phyloP scores from a whole-genome alignment of 805 yeast genomes.

The Yarrowia sp. region DNA sequence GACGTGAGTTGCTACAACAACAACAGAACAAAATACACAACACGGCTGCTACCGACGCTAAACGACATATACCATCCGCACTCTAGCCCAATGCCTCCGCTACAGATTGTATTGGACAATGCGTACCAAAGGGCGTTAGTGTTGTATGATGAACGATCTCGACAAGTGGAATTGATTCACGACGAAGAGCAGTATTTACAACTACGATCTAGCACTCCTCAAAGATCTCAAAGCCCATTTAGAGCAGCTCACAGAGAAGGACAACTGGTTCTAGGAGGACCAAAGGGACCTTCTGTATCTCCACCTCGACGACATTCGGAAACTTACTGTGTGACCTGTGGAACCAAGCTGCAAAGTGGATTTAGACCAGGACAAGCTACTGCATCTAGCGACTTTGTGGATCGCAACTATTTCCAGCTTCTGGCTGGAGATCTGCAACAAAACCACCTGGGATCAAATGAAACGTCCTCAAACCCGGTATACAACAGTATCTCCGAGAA shows the following conservation, averaged over 20 bases:
- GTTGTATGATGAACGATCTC: conserved; percentile 2
- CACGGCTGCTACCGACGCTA: too few relatives aligned
- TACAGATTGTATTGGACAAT: conserved; percentile 20
- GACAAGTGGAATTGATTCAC: conserved; percentile 2
- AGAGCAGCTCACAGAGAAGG: background rate
- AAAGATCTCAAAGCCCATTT: conserved; percentile 1
- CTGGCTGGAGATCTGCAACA: conserved; percentile 10
- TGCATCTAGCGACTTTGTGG: background rate
- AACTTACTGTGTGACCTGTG: conserved; percentile 8
- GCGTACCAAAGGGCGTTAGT: conserved; percentile 20
- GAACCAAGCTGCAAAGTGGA: conserved; percentile 1
- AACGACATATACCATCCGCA: background rate
- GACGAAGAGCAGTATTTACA: conserved; percentile 17
- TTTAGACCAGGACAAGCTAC: background rate
- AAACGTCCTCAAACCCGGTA: background rate
- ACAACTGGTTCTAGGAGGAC: background rate
- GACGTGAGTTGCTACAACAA: background rate
- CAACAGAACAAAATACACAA: background rate
- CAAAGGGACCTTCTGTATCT: background rate
- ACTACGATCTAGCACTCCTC: conserved; percentile 7
- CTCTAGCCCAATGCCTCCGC: background rate
- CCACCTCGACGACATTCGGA: conserved; percentile 14
- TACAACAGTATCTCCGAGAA: conserved; percentile 32
- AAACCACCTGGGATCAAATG: background rate
- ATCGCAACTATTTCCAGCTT: conserved; percentile 18